A percentile compares a stretch with the other conserved stretches of the same genome.
Conservation (phyloP, 2,329 filamentous ascomycete species). For the Cercospora brassicicola region DNA sequence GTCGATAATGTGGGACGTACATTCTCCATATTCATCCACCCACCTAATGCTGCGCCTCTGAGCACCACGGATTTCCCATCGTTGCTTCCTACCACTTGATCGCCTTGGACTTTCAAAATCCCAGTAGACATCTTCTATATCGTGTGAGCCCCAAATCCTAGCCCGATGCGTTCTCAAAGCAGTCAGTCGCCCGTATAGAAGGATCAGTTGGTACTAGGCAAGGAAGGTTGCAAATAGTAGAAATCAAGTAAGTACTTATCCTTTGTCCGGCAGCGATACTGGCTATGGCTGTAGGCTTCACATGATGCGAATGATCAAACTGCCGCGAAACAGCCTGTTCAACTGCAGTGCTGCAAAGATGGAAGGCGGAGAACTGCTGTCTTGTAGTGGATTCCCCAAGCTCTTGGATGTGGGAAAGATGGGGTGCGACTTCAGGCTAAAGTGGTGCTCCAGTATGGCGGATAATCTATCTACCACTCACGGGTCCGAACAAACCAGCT, state of each 20-base stretch:
- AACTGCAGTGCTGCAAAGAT: neutral
- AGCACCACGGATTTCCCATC: conserved; percentile 51
- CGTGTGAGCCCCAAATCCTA: neutral
- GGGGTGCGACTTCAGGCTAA: conserved; percentile 4
- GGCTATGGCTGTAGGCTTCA: neutral
- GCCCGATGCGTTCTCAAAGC: neutral
- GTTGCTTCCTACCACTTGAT: conserved; percentile 48
- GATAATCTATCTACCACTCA: neutral
- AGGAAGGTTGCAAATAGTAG: neutral
- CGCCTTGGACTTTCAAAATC: conserved; percentile 40
- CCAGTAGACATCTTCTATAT: conserved; percentile 11
- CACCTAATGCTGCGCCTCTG: conserved; percentile 49
- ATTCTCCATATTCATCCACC: conserved; percentile 46
- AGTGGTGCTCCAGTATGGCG: neutral
- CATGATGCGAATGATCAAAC: neutral
- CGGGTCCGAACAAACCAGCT: neutral
- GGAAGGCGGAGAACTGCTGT: neutral
- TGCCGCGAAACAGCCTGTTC: conserved; percentile 5
- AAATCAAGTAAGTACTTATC: neutral
- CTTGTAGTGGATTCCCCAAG: conserved; percentile 5
- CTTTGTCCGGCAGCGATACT: neutral
- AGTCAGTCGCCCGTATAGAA: neutral
- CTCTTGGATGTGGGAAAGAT: neutral
- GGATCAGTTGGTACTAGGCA: neutral
- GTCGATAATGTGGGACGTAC: conserved; percentile 19